A percentile compares a stretch with the other conserved stretches of the same genome.
phyloP scores from a whole-genome alignment of 1,284 basidiomycete genomes.

The Stygiomarasmius scandens region DNA sequence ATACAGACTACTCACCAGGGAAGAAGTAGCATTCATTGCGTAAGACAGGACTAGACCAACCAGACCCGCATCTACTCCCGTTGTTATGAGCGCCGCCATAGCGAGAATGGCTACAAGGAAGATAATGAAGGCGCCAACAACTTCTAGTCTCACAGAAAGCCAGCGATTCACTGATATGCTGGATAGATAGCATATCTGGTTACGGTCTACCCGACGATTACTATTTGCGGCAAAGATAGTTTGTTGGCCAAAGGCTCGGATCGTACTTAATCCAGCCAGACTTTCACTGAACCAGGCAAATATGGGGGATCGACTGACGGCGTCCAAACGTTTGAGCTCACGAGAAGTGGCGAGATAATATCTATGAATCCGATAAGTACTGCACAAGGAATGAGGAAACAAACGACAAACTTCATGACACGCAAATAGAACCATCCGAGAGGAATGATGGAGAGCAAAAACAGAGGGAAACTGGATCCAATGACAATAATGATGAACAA shows the following conservation, averaged over 20 bases:
- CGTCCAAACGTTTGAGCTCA: slow-evolving; percentile 91
- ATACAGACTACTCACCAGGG: slow-evolving; percentile 51
- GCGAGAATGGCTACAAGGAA: slow-evolving; percentile 73
- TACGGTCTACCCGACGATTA: slow-evolving; percentile 81
- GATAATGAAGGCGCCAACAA: slow-evolving; percentile 84
- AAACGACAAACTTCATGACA: slow-evolving; percentile 68
- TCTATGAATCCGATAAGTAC: slow-evolving; percentile 35
- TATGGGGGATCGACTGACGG: slow-evolving; percentile 88
- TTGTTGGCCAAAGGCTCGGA: slow-evolving; percentile 81
- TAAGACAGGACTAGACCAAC: slow-evolving; percentile 92
- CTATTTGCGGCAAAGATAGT: slow-evolving; percentile 77
- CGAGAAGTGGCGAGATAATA: slow-evolving; percentile 92
- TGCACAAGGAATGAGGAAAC: slow-evolving; percentile 1
- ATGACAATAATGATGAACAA: slow-evolving; percentile 83
- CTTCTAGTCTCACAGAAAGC: slow-evolving; percentile 81
- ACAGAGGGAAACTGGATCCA: slow-evolving; percentile 79
- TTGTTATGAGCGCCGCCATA: slow-evolving; percentile 70
- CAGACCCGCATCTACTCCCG: slow-evolving; percentile 83
- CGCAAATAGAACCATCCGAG: slow-evolving; percentile 74
- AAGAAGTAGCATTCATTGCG: slow-evolving; percentile 79
- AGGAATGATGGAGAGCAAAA: slow-evolving; percentile 78
- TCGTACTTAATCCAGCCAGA: slow-evolving; percentile 82
- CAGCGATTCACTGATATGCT: slow-evolving; percentile 79
- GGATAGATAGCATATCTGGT: slow-evolving; percentile 79
- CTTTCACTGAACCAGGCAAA: slow-evolving; percentile 91